Percentiles rank a stretch among this genome's conserved stretches.
Conservation (phyloP, 1,139 yeast genomes). For the Yamadazyma oceani region DNA sequence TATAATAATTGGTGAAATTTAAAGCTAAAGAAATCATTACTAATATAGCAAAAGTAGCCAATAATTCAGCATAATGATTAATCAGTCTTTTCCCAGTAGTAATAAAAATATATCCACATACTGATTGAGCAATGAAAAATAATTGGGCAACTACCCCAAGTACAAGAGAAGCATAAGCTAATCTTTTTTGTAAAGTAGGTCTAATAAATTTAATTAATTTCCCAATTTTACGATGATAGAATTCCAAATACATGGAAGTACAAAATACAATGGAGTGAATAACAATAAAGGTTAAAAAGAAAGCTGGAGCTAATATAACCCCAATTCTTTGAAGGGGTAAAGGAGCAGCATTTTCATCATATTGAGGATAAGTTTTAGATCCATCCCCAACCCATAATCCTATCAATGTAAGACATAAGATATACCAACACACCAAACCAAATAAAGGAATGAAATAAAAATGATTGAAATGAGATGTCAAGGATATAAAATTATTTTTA, state of each 20-base stretch:
- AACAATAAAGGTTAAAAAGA: slow-evolving; percentile 24
- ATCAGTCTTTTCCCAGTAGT: slow-evolving; percentile 18
- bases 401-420: slow-evolving; percentile 23
- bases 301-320: slow-evolving; percentile 25
- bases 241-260: slow-evolving; percentile 28
- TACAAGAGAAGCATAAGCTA: slow-evolving; percentile 27
- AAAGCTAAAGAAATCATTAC: slow-evolving; percentile 24
- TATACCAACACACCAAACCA: slow-evolving; percentile 30
- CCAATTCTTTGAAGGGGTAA: slow-evolving; percentile 31
- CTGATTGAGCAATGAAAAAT: slow-evolving; percentile 25
- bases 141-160: slow-evolving; percentile 27
- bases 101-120: slow-evolving; percentile 24
- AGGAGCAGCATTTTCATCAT: slow-evolving; percentile 19
- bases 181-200: slow-evolving; percentile 26
- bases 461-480: slow-evolving; percentile 27
- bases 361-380: slow-evolving; percentile 21
- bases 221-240: slow-evolving; percentile 32
- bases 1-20: slow-evolving; percentile 31
- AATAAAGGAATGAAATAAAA: slow-evolving; percentile 29
- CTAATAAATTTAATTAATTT: slow-evolving; percentile 30
- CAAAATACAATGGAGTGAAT: slow-evolving; percentile 28
- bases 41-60: slow-evolving; percentile 29
- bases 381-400: slow-evolving; percentile 28
- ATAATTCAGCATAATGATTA: slow-evolving; percentile 25
- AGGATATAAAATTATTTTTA: slow-evolving; percentile 13